A percentile compares a stretch with the other conserved stretches of the same genome.
These are phyloP conservation scores for Neospora caninum DNA, from an alignment of 169 alveolate genomes.

Conservation along the genomic window DNA sequence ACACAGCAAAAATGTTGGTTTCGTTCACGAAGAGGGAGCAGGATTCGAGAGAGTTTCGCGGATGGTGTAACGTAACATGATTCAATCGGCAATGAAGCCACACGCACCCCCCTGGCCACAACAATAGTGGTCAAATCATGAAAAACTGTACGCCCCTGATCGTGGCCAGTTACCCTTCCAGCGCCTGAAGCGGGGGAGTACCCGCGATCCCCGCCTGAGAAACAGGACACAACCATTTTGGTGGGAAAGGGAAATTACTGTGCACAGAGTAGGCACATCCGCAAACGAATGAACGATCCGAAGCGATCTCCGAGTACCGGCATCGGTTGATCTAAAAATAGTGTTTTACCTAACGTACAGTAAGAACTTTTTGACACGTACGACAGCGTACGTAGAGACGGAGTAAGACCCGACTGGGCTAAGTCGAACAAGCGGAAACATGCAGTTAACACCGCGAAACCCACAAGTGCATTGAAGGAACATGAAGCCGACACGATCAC, in stretches of 20 bases:
- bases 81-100: not conserved
- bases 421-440: too few relatives aligned
- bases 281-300: too few relatives aligned
- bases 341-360: too few relatives aligned
- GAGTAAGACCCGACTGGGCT: too few relatives aligned
- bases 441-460: too few relatives aligned
- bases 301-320: too few relatives aligned
- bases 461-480: too few relatives aligned
- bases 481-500: too few relatives aligned
- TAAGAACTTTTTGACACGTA: too few relatives aligned
- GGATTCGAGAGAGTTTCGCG: not conserved
- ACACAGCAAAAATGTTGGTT: constrained; percentile 34
- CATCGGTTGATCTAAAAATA: too few relatives aligned
- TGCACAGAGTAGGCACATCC: too few relatives aligned
- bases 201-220: not conserved
- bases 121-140: not conserved
- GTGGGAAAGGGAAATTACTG: not conserved
- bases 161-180: not conserved
- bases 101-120: not conserved
- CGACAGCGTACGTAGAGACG: too few relatives aligned
- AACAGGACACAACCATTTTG: not conserved
- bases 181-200: not conserved
- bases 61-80: constrained; percentile 30
- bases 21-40: constrained; percentile 14
- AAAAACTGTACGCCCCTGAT: not conserved